A percentile compares a stretch with the other conserved stretches of the same genome.
These are phyloP conservation scores for Populus nigra DNA, from an alignment of 345 rosid genomes.

Conservation along the genomic window DNA sequence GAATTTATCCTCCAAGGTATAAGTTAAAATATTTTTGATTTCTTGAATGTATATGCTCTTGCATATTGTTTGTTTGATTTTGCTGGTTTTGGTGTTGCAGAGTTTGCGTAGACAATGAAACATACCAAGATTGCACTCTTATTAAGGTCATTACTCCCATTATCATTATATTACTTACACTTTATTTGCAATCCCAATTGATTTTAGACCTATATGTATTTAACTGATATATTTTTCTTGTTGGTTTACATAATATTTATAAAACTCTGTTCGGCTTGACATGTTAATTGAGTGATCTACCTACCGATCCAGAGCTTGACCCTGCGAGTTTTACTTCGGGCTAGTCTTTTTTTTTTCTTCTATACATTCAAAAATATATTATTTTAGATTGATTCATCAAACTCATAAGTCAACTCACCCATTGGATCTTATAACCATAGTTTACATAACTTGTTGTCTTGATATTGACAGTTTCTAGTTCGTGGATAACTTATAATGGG, in stretches of 20 bases:
- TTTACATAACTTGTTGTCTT: background rate
- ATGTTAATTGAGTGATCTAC: background rate
- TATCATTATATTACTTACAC: background rate
- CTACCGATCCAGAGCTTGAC: background rate
- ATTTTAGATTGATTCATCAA: background rate
- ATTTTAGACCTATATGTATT: background rate
- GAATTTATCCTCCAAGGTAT: slow-evolving; percentile 83
- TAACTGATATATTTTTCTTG: background rate
- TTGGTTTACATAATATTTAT: background rate
- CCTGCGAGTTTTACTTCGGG: background rate
- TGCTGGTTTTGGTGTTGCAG: slow-evolving; percentile 35
- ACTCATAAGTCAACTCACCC: background rate
- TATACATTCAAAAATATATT: too few species aligned
- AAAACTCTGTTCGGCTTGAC: background rate
- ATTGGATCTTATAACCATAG: background rate
- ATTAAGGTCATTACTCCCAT: slow-evolving; percentile 54
- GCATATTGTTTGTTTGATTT: background rate
- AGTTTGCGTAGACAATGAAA: slow-evolving; percentile 82
- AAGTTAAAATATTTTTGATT: background rate
- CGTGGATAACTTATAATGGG: background rate
- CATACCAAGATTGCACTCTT: slow-evolving; percentile 72
- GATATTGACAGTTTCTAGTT: background rate
- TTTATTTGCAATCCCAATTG: too few species aligned
- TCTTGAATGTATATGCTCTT: background rate
- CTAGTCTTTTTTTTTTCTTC: background rate